A percentile compares a stretch with the other conserved stretches of the same genome.
Conservation (phyloP, 1,284 basidiomycete genomes). For the Vanrija sp. region DNA sequence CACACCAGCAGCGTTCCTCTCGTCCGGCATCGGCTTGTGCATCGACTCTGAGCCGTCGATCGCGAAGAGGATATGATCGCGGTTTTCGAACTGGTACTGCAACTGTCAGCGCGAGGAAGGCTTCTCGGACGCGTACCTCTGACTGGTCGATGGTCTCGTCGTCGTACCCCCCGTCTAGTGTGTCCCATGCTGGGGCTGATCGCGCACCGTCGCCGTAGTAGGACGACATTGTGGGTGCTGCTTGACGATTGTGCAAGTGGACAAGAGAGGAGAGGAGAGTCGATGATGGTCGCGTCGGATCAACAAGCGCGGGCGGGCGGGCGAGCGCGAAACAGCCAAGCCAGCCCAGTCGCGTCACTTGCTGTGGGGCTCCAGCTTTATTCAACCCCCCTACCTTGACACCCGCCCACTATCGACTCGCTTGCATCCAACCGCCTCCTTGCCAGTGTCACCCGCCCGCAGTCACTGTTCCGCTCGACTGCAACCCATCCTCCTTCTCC, state of each 20-base stretch:
- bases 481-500: neutral
- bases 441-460: too few species aligned
- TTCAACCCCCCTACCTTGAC: neutral
- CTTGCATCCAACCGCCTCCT: neutral
- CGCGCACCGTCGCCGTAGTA: conserved; percentile 33
- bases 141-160: conserved; percentile 39
- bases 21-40: conserved; percentile 63
- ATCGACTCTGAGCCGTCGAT: conserved; percentile 90
- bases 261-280: neutral
- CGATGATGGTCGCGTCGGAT: neutral
- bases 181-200: conserved; percentile 40
- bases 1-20: conserved; percentile 22
- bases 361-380: neutral
- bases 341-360: neutral
- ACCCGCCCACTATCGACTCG: neutral
- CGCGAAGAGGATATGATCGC: conserved; percentile 83
- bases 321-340: too few species aligned
- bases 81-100: conserved; percentile 67
- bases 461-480: too few species aligned
- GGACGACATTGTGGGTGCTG: conserved; percentile 31
- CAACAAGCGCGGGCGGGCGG: too few species aligned
- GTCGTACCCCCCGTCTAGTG: conserved; percentile 30
- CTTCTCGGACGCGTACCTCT: conserved; percentile 29
- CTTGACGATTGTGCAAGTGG: neutral
- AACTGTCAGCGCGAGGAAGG: neutral